Base-by-base conservation (phyloP, 1,139 yeast species). In the Debaryomyces udenii region DNA sequence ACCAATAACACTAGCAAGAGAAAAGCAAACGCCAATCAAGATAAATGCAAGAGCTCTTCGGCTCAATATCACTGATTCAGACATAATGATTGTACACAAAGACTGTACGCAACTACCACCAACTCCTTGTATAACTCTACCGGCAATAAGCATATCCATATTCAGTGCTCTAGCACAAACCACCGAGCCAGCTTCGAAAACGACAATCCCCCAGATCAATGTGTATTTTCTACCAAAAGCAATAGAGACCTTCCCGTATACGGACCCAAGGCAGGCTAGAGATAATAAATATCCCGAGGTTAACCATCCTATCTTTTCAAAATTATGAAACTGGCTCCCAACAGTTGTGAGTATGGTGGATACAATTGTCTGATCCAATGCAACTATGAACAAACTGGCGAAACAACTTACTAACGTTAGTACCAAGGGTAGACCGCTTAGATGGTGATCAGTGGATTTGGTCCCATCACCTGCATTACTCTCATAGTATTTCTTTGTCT, bases 71-170 rank as follows among this genome's bases (percentile, higher is more conserved):
- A 81, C 82, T 10, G 79, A 60, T 49, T 84, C 89, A 4, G 85
- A 74, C 16, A 80, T 64, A 37, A 84, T 77, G 27, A 83, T 78
- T 43, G 76, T 69, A 9, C 76, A 79, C 67, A 83, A 65, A 2
- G 83, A 70, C 49, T 79, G 81, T 31, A 83, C 73, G 7, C 87
- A 87, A 29, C 88, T 86, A 6, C 85, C 91, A 11, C 93, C 94
- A 36, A 81, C 54, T 41, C 94, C 94, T 39, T 83, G 82, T 27
- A 86, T 64, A 5, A 81, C 83, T 51, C 93, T 70, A 1, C 89
- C 91, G 1, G 81, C 88, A 45, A 86, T 81, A 40, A 85, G 62
- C 71, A 78, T 75, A 48, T 72, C 66, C 81, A 83, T 81, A 29
- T 70, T 69, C 14, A 57, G 66, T 0, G 90, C 68, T 4, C 82